Base-by-base conservation (phyloP, 768 basidiomycete genomes). In the Boletus barrowsii region DNA sequence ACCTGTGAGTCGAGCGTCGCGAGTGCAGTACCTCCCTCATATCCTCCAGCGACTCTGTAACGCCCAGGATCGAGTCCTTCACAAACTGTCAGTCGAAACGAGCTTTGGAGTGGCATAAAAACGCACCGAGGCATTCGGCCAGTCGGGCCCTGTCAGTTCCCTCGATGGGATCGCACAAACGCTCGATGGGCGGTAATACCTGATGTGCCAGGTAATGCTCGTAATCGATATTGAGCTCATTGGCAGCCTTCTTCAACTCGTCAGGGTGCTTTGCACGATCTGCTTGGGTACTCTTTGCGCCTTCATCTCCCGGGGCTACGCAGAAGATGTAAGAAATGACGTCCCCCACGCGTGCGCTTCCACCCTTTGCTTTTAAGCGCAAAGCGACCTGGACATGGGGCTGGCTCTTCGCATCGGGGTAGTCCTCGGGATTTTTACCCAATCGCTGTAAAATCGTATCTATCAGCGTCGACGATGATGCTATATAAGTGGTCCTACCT, bases 301-400 rank as follows among this genome's bases (percentile, higher is more conserved):
- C 71, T 54, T 89, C 86, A 37, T 84, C 84, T 37, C 87, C 88
- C 43, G 88, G 86, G 4, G 81, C 78, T 3, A 89, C 62, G 66
- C 96, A 98, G 69, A 99, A 98, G 37, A 98, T 80, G 69, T 99
- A 99, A 0, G 95, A 86, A 54, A 99, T 91, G 53, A 99, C 96
- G 67, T 98, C 95, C 43, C 97, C 95, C 1, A 79, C 80, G 32
- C 87, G 86, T 0, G 93, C 90, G 11, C 83, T 83, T 7, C 81
- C 84, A 32, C 94, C 93, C 58, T 83, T 88, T 5, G 83, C 78
- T 72, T 94, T 95, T 86, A 96, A 82, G 37, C 90, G 81, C 46
- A 97, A 74, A 0, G 95, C 96, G 17, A 99, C 97, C 64, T 97
- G 94, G 2, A 98, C 96, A 64, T 99, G 97, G 2, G 97, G 97